These are phyloP conservation scores for Diospyros lotus DNA, from an alignment of 148 eudicot species.

Conservation along the genomic window DNA sequence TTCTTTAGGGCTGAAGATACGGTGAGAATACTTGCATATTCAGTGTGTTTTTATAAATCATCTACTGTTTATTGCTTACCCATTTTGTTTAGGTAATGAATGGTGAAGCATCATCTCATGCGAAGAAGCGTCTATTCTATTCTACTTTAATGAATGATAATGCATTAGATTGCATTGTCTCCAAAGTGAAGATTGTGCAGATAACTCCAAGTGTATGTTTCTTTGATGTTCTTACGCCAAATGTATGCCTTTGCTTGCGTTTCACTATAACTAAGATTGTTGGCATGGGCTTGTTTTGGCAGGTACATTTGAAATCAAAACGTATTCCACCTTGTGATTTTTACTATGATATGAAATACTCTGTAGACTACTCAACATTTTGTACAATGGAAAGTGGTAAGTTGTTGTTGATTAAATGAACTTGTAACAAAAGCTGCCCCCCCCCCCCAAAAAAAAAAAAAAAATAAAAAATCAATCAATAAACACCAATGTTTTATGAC, in stretches of 20 bases:
- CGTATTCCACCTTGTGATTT: conserved; percentile 31
- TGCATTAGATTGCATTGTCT: conserved; percentile 38
- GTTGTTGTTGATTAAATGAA: conserved; percentile 5
- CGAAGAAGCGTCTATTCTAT: conserved; percentile 32
- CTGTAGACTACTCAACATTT: conserved; percentile 36
- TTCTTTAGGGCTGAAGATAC: conserved; percentile 41
- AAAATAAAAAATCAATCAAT: too few species aligned
- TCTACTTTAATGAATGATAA: conserved; percentile 40
- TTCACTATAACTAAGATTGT: not conserved
- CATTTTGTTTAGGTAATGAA: conserved; percentile 27
- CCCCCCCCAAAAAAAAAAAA: too few species aligned
- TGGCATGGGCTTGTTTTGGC: conserved; percentile 14
- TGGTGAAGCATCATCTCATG: conserved; percentile 29
- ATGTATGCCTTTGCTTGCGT: not conserved
- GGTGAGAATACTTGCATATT: conserved; percentile 11
- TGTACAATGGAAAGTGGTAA: conserved; percentile 34
- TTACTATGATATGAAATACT: conserved; percentile 40
- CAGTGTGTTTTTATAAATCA: too few species aligned
- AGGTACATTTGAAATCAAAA: conserved; percentile 30
- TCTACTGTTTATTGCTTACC: too few species aligned
- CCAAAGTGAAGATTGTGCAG: conserved; percentile 33
- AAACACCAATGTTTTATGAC: too few species aligned
- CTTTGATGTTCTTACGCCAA: not conserved
- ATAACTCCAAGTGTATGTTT: conserved; percentile 30
- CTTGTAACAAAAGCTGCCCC: not conserved